Conservation (phyloP, 805 yeast species). For the Maudiozyma pseudohumilis region DNA sequence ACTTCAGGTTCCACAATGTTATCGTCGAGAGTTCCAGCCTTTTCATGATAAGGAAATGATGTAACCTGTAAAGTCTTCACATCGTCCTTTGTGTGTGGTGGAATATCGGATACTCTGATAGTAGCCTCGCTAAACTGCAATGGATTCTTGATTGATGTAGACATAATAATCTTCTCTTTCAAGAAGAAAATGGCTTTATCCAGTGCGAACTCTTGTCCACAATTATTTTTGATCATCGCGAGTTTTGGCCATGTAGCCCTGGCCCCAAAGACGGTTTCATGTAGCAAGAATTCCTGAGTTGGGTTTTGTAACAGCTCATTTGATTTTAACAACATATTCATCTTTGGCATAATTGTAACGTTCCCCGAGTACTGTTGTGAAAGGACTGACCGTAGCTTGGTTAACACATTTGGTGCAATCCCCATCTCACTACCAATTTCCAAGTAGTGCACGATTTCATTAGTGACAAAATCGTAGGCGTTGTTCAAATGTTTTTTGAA, state of each 20-base stretch:
- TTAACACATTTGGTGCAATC: slow-evolving; percentile 57
- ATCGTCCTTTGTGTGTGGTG: background rate
- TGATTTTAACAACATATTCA: slow-evolving; percentile 45
- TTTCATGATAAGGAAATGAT: background rate
- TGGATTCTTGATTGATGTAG: slow-evolving; percentile 25
- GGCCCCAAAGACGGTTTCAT: slow-evolving; percentile 66
- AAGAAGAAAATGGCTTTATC: slow-evolving; percentile 68
- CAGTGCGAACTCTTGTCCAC: slow-evolving; percentile 78
- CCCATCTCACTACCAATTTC: slow-evolving; percentile 70
- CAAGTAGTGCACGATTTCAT: slow-evolving; percentile 71
- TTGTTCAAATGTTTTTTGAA: slow-evolving; percentile 43
- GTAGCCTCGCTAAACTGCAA: slow-evolving; percentile 20
- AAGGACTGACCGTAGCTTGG: slow-evolving; percentile 64
- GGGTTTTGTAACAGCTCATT: slow-evolving; percentile 69
- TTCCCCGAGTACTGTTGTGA: slow-evolving; percentile 90
- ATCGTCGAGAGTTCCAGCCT: slow-evolving; percentile 13
- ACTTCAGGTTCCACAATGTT: slow-evolving; percentile 20
- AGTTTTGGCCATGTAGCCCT: slow-evolving; percentile 91
- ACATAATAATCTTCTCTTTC: slow-evolving; percentile 48
- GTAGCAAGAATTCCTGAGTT: slow-evolving; percentile 59
- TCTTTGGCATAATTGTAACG: slow-evolving; percentile 81
- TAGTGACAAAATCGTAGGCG: slow-evolving; percentile 47
- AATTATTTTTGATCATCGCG: slow-evolving; percentile 76
- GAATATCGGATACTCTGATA: slow-evolving; percentile 7
- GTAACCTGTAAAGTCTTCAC: background rate